Conservation (phyloP, 2,329 filamentous ascomycete species). For the Proliferodiscus dingleyae region DNA sequence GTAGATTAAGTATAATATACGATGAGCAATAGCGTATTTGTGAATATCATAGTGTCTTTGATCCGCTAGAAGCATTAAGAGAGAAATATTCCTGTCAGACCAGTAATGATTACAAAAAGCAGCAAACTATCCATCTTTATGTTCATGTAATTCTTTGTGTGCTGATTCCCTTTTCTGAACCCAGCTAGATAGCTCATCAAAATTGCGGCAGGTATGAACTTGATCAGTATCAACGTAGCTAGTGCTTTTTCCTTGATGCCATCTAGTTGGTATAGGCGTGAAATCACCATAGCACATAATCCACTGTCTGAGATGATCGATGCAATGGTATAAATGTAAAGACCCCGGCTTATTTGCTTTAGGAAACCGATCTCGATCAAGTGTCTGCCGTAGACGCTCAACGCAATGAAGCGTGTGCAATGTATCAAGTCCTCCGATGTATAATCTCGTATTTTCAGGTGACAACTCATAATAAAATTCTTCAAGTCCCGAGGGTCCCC, state of each 20-base stretch:
- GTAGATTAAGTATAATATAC: no score
- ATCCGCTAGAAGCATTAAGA: no score
- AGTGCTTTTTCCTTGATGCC: constrained; percentile 1
- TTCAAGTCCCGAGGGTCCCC: no score
- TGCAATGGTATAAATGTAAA: constrained; percentile 8
- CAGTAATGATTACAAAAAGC: no score
- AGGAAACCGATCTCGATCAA: constrained; percentile 5
- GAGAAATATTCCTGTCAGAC: no score
- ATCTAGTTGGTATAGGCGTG: constrained; percentile 9
- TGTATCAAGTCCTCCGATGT: constrained; percentile 5
- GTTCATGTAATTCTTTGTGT: no score
- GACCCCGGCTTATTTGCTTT: constrained; percentile 1
- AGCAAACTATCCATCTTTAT: no score
- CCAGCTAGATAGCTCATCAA: constrained; percentile 5
- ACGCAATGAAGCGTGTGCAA: constrained; percentile 9
- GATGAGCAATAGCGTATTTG: no score
- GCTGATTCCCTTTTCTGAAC: constrained; percentile 6
- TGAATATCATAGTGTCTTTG: no score
- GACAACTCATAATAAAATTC: no score
- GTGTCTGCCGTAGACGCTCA: constrained; percentile 7
- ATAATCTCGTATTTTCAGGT: no score
- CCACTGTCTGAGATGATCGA: constrained; percentile 6
- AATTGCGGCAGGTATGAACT: constrained; percentile 10
- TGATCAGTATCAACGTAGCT: constrained; percentile 7
- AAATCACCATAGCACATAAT: constrained; percentile 10